Base-by-base conservation (phyloP, 768 basidiomycete species). In the Leccinum ochraceum region DNA sequence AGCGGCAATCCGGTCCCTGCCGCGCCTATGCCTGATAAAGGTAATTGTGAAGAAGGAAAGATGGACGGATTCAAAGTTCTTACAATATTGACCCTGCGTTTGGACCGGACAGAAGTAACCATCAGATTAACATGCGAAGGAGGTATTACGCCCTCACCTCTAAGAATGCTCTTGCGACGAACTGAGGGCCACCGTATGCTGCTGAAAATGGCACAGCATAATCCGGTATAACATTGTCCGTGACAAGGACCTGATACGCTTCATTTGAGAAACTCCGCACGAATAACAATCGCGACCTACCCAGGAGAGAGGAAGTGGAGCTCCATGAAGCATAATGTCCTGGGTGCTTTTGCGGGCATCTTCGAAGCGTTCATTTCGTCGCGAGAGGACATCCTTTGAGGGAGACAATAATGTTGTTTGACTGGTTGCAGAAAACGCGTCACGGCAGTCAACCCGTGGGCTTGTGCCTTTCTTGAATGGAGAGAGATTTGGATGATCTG, bases 121-220 rank as follows among this genome's bases (percentile, higher is more conserved):
- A 36, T 63, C 2, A 61, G 54, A 13, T 20, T 1, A 2, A 46
- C 3, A 14, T 26, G 2, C 8, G 17, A 50, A 20, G 34, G 4
- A 56, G 48, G 60, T 6, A 37, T 11, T 44, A 37, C 8, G 22
- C n/a, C 2, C 46, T 54, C 30, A 66, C 72, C 55, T 72, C 71
- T 9, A 72, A 55, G 50, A 64, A 53, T 13, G 72, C 71, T 16
- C 71, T 63, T 39, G 68, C 71, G 37, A 72, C 46, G 42, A 74
- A 72, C 44, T 70, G 65, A 28, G 72, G 64, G 3, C 71, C 71
- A 39, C 61, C 67, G 54, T 62, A 63, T 11, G 65, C 66, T 49
- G 72, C 71, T 22, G 68, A 63, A 17, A 72, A 59, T 20, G 71
- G 71, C 3, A 72, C 63, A 10, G 72, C 72, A 60, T 72, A 54